phyloP scores from a whole-genome alignment of 2,329 filamentous ascomycete genomes.

The Fusarium scirpi region DNA sequence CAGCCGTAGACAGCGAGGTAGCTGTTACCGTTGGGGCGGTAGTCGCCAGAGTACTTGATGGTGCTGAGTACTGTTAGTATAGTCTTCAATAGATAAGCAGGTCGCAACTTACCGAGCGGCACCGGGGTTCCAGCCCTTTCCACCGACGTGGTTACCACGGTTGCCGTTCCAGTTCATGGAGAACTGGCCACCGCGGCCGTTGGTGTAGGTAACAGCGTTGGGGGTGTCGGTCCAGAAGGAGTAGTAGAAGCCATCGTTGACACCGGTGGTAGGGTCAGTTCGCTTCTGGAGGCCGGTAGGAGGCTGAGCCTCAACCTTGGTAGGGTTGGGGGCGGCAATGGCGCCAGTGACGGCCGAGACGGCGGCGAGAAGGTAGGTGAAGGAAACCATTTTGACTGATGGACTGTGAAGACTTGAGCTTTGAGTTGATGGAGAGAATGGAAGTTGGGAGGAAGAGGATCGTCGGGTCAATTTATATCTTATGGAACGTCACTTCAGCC shows the following conservation, averaged over 20 bases:
- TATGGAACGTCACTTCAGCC: neutral
- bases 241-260: slow-evolving; percentile 58
- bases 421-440: neutral
- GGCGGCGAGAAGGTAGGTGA: slow-evolving; percentile 40
- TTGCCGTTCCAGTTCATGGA: slow-evolving; percentile 57
- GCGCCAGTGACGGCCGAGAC: slow-evolving; percentile 36
- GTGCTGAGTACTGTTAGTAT: slow-evolving; percentile 27
- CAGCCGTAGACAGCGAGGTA: slow-evolving; percentile 57
- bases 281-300: slow-evolving; percentile 33
- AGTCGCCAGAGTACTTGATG: slow-evolving; percentile 49
- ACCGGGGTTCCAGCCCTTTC: slow-evolving; percentile 45
- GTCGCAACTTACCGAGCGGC: slow-evolving; percentile 47
- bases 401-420: neutral
- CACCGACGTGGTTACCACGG: slow-evolving; percentile 44
- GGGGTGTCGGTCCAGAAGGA: slow-evolving; percentile 63
- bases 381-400: slow-evolving; percentile 38
- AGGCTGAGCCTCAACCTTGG: slow-evolving; percentile 41
- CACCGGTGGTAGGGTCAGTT: slow-evolving; percentile 53
- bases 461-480: slow-evolving; percentile 28
- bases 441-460: neutral
- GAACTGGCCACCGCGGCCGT: slow-evolving; percentile 59
- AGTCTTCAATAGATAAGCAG: slow-evolving; percentile 42
- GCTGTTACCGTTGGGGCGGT: slow-evolving; percentile 52
- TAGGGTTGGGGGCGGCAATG: slow-evolving; percentile 36
- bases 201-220: slow-evolving; percentile 59